Evolutionary conservation across 257 asterid species (phyloP).

Genomic region (Solanum chiquidenum): DNA sequence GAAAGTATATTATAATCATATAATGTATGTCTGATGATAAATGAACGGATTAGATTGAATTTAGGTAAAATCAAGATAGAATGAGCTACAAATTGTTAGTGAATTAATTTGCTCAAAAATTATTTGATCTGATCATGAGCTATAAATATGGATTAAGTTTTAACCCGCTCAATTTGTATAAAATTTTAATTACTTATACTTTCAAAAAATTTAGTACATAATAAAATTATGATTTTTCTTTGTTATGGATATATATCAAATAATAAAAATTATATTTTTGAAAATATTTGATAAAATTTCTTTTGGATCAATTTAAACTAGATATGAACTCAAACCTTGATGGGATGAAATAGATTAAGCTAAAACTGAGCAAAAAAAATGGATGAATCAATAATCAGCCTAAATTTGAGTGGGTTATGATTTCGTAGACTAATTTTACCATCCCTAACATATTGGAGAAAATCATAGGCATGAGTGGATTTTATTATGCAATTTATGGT

Average conservation of each 20-base stretch:
- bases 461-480: not conserved
- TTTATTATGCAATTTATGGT: not conserved
- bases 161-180: not conserved
- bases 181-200: not conserved
- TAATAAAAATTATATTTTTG: not conserved
- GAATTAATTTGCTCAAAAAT: not conserved
- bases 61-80: fast-evolving
- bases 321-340: not conserved
- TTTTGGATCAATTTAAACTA: no score
- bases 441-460: no score
- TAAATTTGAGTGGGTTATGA: not conserved
- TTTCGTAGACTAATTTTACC: not conserved
- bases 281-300: not conserved
- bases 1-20: not conserved
- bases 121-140: not conserved
- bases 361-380: no score
- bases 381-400: not conserved
- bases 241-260: not conserved
- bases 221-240: no score
- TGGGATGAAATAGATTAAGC: not conserved
- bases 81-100: not conserved
- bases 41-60: no score
- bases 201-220: not conserved
- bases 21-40: not conserved
- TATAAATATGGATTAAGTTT: no score